Base-by-base conservation (phyloP, 2,329 filamentous ascomycete species). In the Colletotrichum lini region DNA sequence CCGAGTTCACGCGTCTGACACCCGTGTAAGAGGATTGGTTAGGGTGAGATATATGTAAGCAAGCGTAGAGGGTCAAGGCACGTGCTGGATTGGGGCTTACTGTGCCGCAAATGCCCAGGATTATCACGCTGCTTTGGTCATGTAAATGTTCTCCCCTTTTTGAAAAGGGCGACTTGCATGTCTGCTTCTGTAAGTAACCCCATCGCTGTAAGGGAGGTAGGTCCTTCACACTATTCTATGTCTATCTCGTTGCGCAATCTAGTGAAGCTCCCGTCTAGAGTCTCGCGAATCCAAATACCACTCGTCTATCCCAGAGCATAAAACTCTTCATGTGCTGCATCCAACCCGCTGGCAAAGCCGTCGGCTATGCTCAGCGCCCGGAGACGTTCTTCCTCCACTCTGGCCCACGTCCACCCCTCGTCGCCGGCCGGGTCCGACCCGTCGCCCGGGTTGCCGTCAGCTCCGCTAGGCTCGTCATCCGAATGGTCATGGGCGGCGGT, bases 301-400 rank as follows among this genome's bases (percentile, higher is more conserved):
- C 9, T 3, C 13, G 30, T 12, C 42, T n/a, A 71, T 35, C 52
- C 13, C 65, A 68, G 38, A 6, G 59, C 26, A n/a, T 58, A 21
- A 12, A 67, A 67, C 42, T 71, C 53, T 9, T 63, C 68, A 16
- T 71, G 68, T 4, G 58, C 68, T 5, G 68, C 65, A 40, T 71
- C 65, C 26, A 71, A 15, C 6, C 65, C 68, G 15, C 42, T 58
- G 4, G 68, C 68, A 15, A 71, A 59, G 5, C 68, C 58, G 12
- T 68, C 65, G 5, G 65, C 68, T 4, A 58, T 53, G 26, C 44
- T 38, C 26, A 71, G 50, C 30, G 64, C 65, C 18, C 59, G 50
- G 8, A 57, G 40, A 3, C 68, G 68, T 21, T 71, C 68, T 26
- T 61, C 58, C 52, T 71, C 68, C 53, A 71, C 68, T 13, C 45